Base-by-base conservation (phyloP, 495 filamentous ascomycete genomes). In the Aspergillus sclerotioniger region DNA sequence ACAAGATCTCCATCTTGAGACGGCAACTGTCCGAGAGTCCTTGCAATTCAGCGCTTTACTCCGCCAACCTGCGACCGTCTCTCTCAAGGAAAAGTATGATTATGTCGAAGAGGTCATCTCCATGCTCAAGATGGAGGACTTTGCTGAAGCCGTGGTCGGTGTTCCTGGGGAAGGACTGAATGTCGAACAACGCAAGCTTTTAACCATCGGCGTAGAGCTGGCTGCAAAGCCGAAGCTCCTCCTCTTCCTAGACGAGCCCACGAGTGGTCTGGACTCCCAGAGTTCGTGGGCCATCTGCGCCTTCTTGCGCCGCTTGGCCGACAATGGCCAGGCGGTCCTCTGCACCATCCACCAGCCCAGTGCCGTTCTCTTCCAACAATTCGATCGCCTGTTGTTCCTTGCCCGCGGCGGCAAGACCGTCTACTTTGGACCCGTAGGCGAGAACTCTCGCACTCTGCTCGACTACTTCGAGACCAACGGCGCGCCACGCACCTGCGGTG, bases 281-380 rank as follows among this genome's bases (percentile, higher is more conserved):
- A 91, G 87, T 2, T 88, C 90, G 9, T 96, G 88, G 88, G 84
- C 89, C 25, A 95, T 96, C 62, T 78, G 89, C 49, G 76, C 84
- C 53, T 81, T 96, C 47, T 79, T 96, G 17, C 83, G 89, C 62
- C 92, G 91, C 66, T 79, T 96, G 35, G 89, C 92, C 43, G 85
- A 90, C 71, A 86, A 82, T 59, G 92, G 92, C 15, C 90, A 95
- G 69, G 90, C 92, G n/a, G 86, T 96, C 64, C 84, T 96, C 8
- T 94, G 90, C 69, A 96, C 92, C 7, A 96, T 98, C 59, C 94
- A 98, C 71, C 94, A 98, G 69, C 92, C 92, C 2, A 91, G 87
- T 0, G 91, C 91, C 39, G 89, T 95, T 69, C 80, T 98, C 33
- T 96, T 98, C 76, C 88, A 96, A 66, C 82, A 90, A 55, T 98